Conservation (phyloP, 2,329 filamentous ascomycete species). For the Scleromitrula shiraiana region DNA sequence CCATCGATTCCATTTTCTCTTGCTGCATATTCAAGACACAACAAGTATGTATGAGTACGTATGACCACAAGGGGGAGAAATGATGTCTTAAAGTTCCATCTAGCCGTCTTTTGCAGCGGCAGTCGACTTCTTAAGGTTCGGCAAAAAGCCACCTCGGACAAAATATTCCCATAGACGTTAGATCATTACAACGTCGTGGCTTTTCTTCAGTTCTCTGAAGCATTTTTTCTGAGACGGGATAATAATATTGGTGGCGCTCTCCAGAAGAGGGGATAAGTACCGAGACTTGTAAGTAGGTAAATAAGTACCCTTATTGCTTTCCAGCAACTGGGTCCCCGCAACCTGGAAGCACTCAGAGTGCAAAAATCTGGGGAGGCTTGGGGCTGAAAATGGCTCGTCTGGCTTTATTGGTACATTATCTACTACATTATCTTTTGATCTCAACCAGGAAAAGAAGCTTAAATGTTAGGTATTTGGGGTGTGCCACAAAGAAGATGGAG, state of each 20-base stretch:
- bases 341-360: not conserved
- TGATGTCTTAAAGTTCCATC: not conserved
- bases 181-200: conserved; percentile 2
- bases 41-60: no score
- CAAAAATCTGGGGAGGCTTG: not conserved
- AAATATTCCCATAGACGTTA: conserved; percentile 3
- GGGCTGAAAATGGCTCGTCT: conserved; percentile 10
- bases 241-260: conserved; percentile 8
- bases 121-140: conserved; percentile 1
- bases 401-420: not conserved
- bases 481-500: not conserved
- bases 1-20: not conserved
- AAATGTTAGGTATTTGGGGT: conserved; percentile 1
- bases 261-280: not conserved
- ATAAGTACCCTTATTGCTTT: not conserved
- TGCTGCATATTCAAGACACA: no score
- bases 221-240: not conserved
- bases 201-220: not conserved
- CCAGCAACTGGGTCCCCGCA: not conserved
- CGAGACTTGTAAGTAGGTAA: not conserved
- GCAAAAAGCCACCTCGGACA: conserved; percentile 1
- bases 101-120: conserved; percentile 1
- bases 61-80: not conserved
- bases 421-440: not conserved
- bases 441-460: conserved; percentile 7